Percentiles rank a stretch among this genome's conserved stretches.
Evolutionary conservation across 2,329 filamentous ascomycete genomes (phyloP).

Genomic region (Cyphellophora attinorum): DNA sequence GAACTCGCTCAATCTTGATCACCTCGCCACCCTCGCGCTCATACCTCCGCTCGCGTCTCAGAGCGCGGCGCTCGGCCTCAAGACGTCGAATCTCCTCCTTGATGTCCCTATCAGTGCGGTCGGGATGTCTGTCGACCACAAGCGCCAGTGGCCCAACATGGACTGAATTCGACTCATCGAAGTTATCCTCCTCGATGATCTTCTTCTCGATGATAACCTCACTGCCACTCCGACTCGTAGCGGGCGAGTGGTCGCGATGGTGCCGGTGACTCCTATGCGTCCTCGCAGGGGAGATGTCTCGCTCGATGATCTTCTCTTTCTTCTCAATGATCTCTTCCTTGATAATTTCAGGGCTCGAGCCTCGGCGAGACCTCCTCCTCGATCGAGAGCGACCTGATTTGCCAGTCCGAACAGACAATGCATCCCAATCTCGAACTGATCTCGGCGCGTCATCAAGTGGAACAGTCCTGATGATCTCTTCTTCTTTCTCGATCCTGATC

Average conservation of each 20-base stretch:
- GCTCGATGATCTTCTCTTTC: constrained; percentile 10
- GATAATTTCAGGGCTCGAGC: constrained; percentile 14
- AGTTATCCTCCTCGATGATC: constrained; percentile 28
- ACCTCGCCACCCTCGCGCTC: constrained; percentile 25
- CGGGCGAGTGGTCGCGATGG: neutral
- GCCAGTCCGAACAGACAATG: constrained; percentile 15
- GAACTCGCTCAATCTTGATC: constrained; percentile 14
- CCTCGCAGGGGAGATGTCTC: constrained; percentile 15
- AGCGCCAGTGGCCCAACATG: constrained; percentile 35
- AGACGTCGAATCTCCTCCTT: constrained; percentile 62
- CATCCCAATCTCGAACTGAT: constrained; percentile 25
- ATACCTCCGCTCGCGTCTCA: constrained; percentile 48
- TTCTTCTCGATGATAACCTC: constrained; percentile 25
- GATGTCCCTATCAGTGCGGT: constrained; percentile 52
- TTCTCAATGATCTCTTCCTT: constrained; percentile 17
- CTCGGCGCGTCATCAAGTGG: constrained; percentile 20
- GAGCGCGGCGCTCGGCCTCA: constrained; percentile 54
- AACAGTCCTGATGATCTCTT: constrained; percentile 13
- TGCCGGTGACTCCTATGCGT: constrained; percentile 22
- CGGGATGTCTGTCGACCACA: constrained; percentile 40
- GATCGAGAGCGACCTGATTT: constrained; percentile 22
- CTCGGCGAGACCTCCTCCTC: constrained; percentile 12
- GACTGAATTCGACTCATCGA: constrained; percentile 38
- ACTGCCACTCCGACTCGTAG: constrained; percentile 24
- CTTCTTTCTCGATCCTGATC: constrained; percentile 9